These are phyloP conservation scores for Aspergillus bridgeri DNA, from an alignment of 495 filamentous ascomycete species.

Conservation along the genomic window DNA sequence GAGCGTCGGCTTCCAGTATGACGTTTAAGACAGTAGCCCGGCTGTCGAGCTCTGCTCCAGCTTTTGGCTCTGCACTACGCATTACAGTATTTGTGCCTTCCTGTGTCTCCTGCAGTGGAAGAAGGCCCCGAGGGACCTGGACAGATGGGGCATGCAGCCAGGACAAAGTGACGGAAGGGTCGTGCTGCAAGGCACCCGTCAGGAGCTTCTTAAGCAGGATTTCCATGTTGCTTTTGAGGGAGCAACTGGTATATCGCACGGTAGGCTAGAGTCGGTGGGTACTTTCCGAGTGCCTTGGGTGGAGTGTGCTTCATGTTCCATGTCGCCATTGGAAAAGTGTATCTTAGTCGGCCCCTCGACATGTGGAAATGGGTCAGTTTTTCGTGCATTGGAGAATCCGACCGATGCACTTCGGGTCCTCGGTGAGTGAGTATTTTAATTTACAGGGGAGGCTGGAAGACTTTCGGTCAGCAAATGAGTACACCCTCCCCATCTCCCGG, in stretches of 20 bases:
- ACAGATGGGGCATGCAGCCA: constrained; percentile 1
- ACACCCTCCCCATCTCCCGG: not conserved
- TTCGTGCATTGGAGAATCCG: not conserved
- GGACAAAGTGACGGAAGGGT: not conserved
- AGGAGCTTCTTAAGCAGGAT: constrained; percentile 5
- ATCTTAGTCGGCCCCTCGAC: not conserved
- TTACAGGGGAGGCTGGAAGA: too few relatives aligned
- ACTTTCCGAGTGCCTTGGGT: not conserved
- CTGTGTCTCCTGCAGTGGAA: not conserved
- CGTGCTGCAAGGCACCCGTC: not conserved
- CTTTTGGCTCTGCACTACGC: not conserved
- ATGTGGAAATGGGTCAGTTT: not conserved
- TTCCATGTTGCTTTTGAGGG: constrained; percentile 1
- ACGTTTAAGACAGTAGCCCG: not conserved
- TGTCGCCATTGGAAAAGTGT: not conserved
- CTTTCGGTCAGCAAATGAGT: not conserved
- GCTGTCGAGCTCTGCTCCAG: not conserved
- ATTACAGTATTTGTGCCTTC: not conserved
- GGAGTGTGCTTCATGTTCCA: not conserved
- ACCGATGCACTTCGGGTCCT: not conserved
- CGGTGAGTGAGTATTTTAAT: too few relatives aligned
- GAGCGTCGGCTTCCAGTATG: constrained; percentile 1
- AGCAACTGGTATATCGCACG: constrained; percentile 4
- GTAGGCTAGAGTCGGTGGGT: not conserved
- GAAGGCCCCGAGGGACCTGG: not conserved